Conservation (phyloP, 2,329 filamentous ascomycete species). For the Fusarium sp. region DNA sequence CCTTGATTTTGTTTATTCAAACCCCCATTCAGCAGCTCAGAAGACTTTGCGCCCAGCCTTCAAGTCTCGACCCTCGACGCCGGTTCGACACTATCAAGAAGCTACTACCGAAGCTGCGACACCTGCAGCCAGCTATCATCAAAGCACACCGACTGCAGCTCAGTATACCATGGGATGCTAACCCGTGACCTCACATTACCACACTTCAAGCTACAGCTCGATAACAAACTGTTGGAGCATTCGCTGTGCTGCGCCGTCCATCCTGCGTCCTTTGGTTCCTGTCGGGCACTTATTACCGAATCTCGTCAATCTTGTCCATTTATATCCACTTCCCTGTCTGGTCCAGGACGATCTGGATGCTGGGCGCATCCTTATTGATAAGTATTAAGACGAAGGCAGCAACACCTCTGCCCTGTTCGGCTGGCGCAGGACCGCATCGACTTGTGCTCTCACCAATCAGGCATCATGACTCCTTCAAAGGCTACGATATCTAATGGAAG, state of each 20-base stretch:
- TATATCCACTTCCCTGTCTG: conserved; percentile 32
- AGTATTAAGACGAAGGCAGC: conserved; percentile 38
- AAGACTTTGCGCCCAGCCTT: conserved; percentile 28
- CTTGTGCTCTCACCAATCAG: conserved; percentile 25
- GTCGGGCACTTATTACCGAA: conserved; percentile 18
- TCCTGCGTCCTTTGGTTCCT: conserved; percentile 9
- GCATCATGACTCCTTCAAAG: conserved; percentile 39
- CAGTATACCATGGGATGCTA: conserved; percentile 46
- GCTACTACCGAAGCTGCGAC: conserved; percentile 41
- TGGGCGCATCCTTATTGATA: conserved; percentile 27
- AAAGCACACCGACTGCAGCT: conserved; percentile 43
- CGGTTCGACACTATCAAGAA: conserved; percentile 44
- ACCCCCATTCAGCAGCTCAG: conserved; percentile 14
- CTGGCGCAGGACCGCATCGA: conserved; percentile 34
- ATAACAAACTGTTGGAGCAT: conserved; percentile 29
- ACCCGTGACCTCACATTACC: conserved; percentile 43
- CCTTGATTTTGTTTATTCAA: conserved; percentile 13
- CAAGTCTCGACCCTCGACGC: conserved; percentile 37
- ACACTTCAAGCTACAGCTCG: conserved; percentile 32
- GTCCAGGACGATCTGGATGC: conserved; percentile 19
- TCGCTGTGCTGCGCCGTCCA: conserved; percentile 15
- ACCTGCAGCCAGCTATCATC: conserved; percentile 40
- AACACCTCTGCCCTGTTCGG: conserved; percentile 31
- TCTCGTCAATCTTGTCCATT: conserved; percentile 23
- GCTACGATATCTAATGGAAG: conserved; percentile 13